Percentiles rank a stretch among this genome's conserved stretches.
Conservation (phyloP, 345 rosid genomes). For the Eucalyptus polyanthemos region DNA sequence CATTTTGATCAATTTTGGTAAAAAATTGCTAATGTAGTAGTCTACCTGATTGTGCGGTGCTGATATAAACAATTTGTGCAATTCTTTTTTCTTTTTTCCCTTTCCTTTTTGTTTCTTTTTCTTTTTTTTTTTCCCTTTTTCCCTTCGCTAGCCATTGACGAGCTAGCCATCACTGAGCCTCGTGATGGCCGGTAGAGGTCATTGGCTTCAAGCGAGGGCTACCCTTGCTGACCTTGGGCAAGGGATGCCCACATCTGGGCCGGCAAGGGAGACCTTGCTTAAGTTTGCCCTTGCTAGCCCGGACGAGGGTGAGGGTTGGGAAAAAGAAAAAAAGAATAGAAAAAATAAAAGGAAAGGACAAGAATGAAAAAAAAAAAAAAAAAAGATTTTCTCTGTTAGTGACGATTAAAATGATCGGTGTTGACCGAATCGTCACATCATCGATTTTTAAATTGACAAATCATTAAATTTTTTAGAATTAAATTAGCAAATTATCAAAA, state of each 20-base stretch:
- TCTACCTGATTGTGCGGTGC: too few species aligned
- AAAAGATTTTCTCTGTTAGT: accelerated
- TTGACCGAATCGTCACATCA: too few species aligned
- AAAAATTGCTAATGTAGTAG: background rate
- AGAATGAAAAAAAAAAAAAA: too few species aligned
- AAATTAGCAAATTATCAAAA: background rate
- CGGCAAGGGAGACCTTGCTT: background rate
- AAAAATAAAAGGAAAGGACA: background rate
- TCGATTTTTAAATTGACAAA: too few species aligned
- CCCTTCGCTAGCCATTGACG: background rate
- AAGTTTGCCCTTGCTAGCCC: background rate
- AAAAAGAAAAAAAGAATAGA: too few species aligned
- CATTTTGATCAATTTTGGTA: too few species aligned
- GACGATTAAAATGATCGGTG: accelerated
- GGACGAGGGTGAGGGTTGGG: too few species aligned
- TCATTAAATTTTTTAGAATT: background rate
- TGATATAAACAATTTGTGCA: too few species aligned
- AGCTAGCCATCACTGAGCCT: background rate
- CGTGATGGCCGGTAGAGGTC: background rate
- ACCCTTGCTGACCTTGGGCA: background rate
- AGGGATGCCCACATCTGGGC: background rate
- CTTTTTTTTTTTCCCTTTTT: background rate
- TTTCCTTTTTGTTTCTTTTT: background rate
- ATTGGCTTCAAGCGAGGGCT: background rate
- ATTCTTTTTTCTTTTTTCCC: background rate